Evolutionary conservation across 2,329 filamentous ascomycete species (phyloP), one percentile per base, ranked within the genome.

Genomic region (Trichoderma koningiopsis): DNA sequence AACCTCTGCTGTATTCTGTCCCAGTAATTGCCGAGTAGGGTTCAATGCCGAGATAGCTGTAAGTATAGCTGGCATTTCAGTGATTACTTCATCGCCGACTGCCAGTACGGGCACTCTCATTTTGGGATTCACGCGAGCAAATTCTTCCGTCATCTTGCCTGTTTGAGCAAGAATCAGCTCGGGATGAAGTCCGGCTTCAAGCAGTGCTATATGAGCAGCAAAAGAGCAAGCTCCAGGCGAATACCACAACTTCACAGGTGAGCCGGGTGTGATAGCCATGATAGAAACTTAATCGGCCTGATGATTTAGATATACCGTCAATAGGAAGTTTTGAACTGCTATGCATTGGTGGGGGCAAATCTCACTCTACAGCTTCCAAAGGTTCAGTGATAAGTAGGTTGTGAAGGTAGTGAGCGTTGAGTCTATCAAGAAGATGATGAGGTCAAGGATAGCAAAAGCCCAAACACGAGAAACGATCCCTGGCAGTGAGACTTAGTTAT

Each of bases 51-150:
- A 53, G 11, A 67, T 67, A 27, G 27, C 27, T 27, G 63, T 67
- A 27, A 67, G 55, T n/a, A 67, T 52, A 5, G 55, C 63, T 1
- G 55, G 63, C 55, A 67, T 67, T 52, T 67, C 63, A 16, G 63
- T 67, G n/a, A 67, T 59, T 3, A 67, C 29, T 49, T 58, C 37
- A 10, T 59, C 63, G 22, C 37, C 53, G 37, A 67, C 27, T 24
- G 43, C 63, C 16, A 67, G 52, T 19, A 59, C 55, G 8, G 63
- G 63, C 2, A 67, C 63, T 22, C 37, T 65, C 56, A 35, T 52
- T 56, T 65, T 65, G 11, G 62, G 62, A 56, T 65, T 65, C 13
- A 56, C 19, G 11, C 11, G 62, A 57, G 33, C 24, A 56, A 65
- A 65, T 11, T 56, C 62, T 19, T 57, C 62, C 11, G 49, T 56